Evolutionary conservation across 2,329 filamentous ascomycete species (phyloP).

Genomic region (Venturiaceae sp.): DNA sequence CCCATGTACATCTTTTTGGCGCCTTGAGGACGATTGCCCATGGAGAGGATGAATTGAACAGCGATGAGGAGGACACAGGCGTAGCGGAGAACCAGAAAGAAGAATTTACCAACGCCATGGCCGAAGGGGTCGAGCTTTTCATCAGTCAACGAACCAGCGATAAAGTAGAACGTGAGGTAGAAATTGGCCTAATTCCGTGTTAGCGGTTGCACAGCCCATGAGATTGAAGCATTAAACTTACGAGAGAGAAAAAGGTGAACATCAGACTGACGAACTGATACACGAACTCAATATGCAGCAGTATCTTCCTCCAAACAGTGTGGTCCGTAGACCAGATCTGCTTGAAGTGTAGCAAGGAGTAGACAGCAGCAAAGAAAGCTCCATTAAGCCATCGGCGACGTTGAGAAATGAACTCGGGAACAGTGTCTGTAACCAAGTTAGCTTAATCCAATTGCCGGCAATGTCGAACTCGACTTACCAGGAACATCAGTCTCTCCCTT

Average conservation of each 20-base stretch:
- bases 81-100: constrained; percentile 83
- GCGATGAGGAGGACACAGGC: constrained; percentile 78
- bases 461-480: too few species aligned
- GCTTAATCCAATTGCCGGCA: background rate
- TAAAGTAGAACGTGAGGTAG: constrained; percentile 97
- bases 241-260: constrained; percentile 94
- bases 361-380: constrained; percentile 96
- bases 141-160: constrained; percentile 82
- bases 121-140: constrained; percentile 79
- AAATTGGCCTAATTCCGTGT: constrained; percentile 52
- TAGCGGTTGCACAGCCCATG: background rate
- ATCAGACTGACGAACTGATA: constrained; percentile 89
- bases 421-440: constrained; percentile 50
- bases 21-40: constrained; percentile 93
- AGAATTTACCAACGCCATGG: constrained; percentile 69
- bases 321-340: constrained; percentile 94
- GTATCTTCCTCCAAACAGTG: constrained; percentile 74
- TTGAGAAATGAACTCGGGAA: constrained; percentile 96
- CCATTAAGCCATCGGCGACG: constrained; percentile 95
- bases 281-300: constrained; percentile 89
- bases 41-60: constrained; percentile 90
- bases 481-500: constrained; percentile 97
- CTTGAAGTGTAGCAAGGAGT: constrained; percentile 88
- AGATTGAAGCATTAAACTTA: constrained; percentile 16
- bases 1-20: constrained; percentile 82